Evolutionary conservation across 495 filamentous ascomycete species (phyloP).

Genomic region (Aspergillus ostianus): DNA sequence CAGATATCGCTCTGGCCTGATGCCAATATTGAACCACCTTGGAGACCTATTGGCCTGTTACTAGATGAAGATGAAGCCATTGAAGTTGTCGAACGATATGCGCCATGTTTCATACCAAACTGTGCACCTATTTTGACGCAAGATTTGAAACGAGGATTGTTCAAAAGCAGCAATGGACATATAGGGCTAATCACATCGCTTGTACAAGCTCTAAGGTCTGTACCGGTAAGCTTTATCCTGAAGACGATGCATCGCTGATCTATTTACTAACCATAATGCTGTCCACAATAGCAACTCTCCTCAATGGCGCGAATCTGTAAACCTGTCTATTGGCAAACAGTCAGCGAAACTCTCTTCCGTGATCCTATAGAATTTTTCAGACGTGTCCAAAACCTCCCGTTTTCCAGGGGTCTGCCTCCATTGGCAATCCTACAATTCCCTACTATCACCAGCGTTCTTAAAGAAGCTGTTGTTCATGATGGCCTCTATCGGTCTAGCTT

Average conservation of each 20-base stretch:
- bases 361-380: slow-evolving; percentile 15
- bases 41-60: slow-evolving; percentile 18
- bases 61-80: slow-evolving; percentile 15
- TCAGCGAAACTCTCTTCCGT: slow-evolving; percentile 10
- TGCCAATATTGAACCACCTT: slow-evolving; percentile 1
- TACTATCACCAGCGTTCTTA: slow-evolving; percentile 11
- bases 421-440: slow-evolving; percentile 11
- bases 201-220: slow-evolving; percentile 8
- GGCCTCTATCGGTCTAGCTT: slow-evolving; percentile 19
- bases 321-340: slow-evolving; percentile 16
- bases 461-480: slow-evolving; percentile 20
- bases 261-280: slow-evolving; percentile 16
- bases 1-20: slow-evolving; percentile 18
- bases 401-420: slow-evolving; percentile 18
- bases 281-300: slow-evolving; percentile 12
- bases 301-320: slow-evolving; percentile 9
- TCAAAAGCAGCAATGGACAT: slow-evolving; percentile 18
- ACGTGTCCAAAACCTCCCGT: slow-evolving; percentile 9
- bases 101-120: slow-evolving; percentile 14
- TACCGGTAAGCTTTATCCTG: slow-evolving; percentile 19
- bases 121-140: slow-evolving; percentile 10
- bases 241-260: slow-evolving; percentile 10
- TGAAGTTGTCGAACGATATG: slow-evolving; percentile 15
- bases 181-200: slow-evolving; percentile 18
- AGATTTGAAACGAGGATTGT: slow-evolving; percentile 20